Evolutionary conservation across 2,329 filamentous ascomycete genomes (phyloP), one percentile per base, ranked within the genome.

Genomic region (Hymenoscyphus linearis): DNA sequence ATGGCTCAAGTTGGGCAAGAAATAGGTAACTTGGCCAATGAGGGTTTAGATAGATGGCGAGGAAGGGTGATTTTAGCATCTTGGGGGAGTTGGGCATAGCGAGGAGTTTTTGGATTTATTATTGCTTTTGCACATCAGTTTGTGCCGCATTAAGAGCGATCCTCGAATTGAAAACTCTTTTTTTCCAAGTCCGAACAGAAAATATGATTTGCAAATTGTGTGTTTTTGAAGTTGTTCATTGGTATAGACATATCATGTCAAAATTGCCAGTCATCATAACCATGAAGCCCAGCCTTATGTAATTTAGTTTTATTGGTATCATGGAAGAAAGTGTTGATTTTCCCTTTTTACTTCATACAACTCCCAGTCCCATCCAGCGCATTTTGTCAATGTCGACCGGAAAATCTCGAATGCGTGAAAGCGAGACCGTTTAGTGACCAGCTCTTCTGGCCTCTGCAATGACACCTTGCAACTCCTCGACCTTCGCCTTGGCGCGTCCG

Each of bases 401-500:
- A 37, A 40, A n/a, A 25, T 18, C 26, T 57, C 52, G 36, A 56
- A 60, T 26, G 34, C 27, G 18, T 60, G 27, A 35, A 35, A 22
- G 44, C 53, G 64, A 66, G 63, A 62, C 71, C 71, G 71, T 79
- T 83, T 87, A 89, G 81, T 88, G 86, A 79, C 80, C 86, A 67
- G 85, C 82, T 77, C 88, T 84, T 81, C 93, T 93, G 77, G 93
- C 88, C 85, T 98, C 95, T 75, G 93, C 91, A 78, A 99, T 99
- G 80, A 99, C 90, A 76, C 91, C 87, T 83, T 92, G 91, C 83
- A 99, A 91, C 84, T 98, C 93, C 79, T 99, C 95, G 73, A 99
- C 95, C 93, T 99, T 99, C 79, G 86, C 88, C 93, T 99, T 99
- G 77, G 93, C 93, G 80, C 95, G 93, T 77, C 91, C 90, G 81